A percentile compares a stretch with the other conserved stretches of the same genome.
Conservation (phyloP, 2,329 filamentous ascomycete genomes). For the Pseudopithomyces maydicus region DNA sequence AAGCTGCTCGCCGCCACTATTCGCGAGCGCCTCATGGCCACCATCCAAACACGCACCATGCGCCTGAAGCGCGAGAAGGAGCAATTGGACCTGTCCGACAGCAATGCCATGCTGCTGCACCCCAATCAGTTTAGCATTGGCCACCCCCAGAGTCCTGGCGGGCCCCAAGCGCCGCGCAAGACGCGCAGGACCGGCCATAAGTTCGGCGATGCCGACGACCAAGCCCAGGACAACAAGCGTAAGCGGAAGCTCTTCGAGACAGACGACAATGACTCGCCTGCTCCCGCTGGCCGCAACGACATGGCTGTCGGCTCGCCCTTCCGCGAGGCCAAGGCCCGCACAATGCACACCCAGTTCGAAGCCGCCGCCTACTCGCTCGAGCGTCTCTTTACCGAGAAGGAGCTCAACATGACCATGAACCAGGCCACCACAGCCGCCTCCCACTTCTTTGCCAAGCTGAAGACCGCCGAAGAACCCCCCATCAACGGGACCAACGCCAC, state of each 20-base stretch:
- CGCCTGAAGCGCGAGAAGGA: slow-evolving; percentile 68
- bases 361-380: slow-evolving; percentile 65
- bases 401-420: slow-evolving; percentile 66
- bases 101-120: slow-evolving; percentile 67
- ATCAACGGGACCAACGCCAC: slow-evolving; percentile 42
- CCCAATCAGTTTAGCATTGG: slow-evolving; percentile 70
- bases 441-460: slow-evolving; percentile 62
- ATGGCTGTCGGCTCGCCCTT: slow-evolving; percentile 56
- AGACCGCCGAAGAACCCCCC: slow-evolving; percentile 31
- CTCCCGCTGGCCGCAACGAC: slow-evolving; percentile 53
- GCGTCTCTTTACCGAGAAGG: slow-evolving; percentile 70
- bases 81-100: slow-evolving; percentile 69
- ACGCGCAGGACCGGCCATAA: slow-evolving; percentile 66
- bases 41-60: slow-evolving; percentile 61
- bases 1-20: slow-evolving; percentile 63
- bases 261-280: slow-evolving; percentile 64
- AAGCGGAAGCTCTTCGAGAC: slow-evolving; percentile 64
- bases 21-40: slow-evolving; percentile 64
- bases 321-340: slow-evolving; percentile 59
- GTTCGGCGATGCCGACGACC: slow-evolving; percentile 52
- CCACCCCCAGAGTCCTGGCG: slow-evolving; percentile 66
- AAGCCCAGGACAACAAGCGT: slow-evolving; percentile 58
- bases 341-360: slow-evolving; percentile 60
- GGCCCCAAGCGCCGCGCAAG: slow-evolving; percentile 64
- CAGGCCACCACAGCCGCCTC: slow-evolving; percentile 64